Percentiles rank a stretch among this genome's conserved stretches.
Conservation (phyloP, 2,329 filamentous ascomycete genomes). For the Rutstroemia sp. region DNA sequence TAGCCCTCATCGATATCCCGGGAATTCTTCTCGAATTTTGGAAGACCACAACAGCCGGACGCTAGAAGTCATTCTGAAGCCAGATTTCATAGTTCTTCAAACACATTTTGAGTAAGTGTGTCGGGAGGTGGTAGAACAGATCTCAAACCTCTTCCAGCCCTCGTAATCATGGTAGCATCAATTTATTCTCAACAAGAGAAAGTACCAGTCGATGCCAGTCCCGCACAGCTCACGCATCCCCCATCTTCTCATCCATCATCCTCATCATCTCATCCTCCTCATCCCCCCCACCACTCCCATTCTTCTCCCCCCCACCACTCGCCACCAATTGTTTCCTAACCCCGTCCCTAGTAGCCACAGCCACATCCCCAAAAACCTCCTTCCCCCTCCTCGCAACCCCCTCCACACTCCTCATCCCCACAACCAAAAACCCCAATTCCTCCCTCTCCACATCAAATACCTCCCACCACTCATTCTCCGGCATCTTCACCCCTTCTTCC, state of each 20-base stretch:
- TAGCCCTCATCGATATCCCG: no score
- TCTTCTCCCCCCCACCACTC: not conserved
- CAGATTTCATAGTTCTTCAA: no score
- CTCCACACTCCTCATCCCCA: constrained; percentile 73
- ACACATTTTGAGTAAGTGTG: no score
- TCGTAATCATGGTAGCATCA: no score
- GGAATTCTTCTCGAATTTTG: no score
- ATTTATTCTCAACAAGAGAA: no score
- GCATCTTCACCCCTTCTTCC: constrained; percentile 69
- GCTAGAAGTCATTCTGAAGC: no score
- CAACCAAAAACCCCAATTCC: constrained; percentile 86
- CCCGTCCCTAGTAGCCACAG: constrained; percentile 20
- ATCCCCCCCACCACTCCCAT: constrained; percentile 13
- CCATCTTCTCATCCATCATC: constrained; percentile 24
- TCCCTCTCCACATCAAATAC: constrained; percentile 95
- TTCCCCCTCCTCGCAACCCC: constrained; percentile 37
- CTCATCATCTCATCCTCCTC: constrained; percentile 26
- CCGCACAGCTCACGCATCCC: not conserved
- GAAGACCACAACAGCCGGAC: no score
- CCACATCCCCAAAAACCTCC: constrained; percentile 20
- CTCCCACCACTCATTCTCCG: constrained; percentile 90
- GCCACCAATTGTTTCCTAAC: constrained; percentile 14
- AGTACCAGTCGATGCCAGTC: no score
- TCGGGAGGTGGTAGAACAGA: no score
- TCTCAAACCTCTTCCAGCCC: no score